Percentiles rank a stretch among this genome's conserved stretches.
These are phyloP conservation scores for Chlorella sp. DNA, from an alignment of 139 green algal genomes.

Conservation along the genomic window DNA sequence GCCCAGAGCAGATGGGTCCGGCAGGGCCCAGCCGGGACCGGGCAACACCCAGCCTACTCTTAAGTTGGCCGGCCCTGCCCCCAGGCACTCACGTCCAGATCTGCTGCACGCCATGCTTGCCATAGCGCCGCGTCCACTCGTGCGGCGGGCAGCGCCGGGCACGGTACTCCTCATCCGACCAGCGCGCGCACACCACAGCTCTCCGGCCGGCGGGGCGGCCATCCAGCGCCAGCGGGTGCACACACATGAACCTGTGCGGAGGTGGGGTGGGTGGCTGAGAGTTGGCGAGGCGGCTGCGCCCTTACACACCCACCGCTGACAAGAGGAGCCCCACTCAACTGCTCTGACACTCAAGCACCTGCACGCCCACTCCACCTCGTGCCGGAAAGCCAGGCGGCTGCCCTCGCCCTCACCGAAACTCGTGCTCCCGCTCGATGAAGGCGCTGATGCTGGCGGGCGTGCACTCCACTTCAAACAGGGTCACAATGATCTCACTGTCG, in stretches of 20 bases:
- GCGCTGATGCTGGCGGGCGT: conserved; percentile 57
- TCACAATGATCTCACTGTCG: conserved; percentile 67
- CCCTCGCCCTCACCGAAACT: conserved; percentile 74
- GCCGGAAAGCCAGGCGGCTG: too few relatives aligned
- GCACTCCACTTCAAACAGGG: conserved; percentile 77
- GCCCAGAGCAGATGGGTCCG: too few relatives aligned
- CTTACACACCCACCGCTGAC: too few relatives aligned
- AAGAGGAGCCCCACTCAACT: too few relatives aligned
- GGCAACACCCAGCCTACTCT: background rate
- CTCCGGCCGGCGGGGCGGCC: conserved; percentile 18
- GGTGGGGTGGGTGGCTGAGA: too few relatives aligned
- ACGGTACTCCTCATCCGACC: conserved; percentile 84
- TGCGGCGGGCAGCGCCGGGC: conserved; percentile 67
- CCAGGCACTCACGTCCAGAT: conserved; percentile 65
- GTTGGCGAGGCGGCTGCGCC: too few relatives aligned
- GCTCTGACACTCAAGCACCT: too few relatives aligned
- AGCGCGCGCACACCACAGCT: conserved; percentile 76
- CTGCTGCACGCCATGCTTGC: conserved; percentile 67
- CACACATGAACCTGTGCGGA: conserved; percentile 29
- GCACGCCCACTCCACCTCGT: too few relatives aligned
- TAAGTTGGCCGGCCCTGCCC: too few relatives aligned
- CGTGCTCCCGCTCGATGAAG: conserved; percentile 90
- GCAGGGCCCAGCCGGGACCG: too few relatives aligned
- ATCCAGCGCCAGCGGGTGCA: conserved; percentile 55
- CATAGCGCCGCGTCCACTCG: conserved; percentile 82